Evolutionary conservation across 345 rosid species (phyloP).

Genomic region (Citrus inodora): DNA sequence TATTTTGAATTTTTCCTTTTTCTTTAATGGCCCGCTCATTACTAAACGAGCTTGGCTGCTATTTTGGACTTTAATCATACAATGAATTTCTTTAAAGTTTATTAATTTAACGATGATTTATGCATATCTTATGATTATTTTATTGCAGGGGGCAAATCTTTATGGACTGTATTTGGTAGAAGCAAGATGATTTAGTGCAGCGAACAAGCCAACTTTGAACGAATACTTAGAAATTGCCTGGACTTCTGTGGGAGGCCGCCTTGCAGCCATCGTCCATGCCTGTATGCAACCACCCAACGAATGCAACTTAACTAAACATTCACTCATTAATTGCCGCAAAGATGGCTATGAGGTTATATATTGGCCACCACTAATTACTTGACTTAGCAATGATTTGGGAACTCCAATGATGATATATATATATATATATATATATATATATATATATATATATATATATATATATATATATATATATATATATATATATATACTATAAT

Average conservation of each 20-base stretch:
- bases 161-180: not conserved
- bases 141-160: slow-evolving; percentile 3
- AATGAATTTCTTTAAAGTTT: no score
- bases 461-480: no score
- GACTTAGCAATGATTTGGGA: not conserved
- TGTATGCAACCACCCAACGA: not conserved
- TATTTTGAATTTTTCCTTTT: no score
- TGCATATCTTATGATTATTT: not conserved
- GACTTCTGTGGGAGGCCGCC: not conserved
- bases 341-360: not conserved
- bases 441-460: no score
- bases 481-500: no score
- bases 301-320: not conserved
- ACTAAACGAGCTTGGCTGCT: no score
- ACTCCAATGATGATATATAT: no score
- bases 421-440: no score
- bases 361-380: not conserved
- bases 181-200: not conserved
- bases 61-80: no score
- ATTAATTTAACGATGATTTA: no score
- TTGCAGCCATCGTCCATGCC: not conserved
- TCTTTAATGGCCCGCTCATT: no score
- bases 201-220: not conserved
- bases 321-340: not conserved
- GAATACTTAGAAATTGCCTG: not conserved